These are phyloP conservation scores for Trypanosoma scelopori DNA, from an alignment of 208 protist genomes.

Conservation along the genomic window DNA sequence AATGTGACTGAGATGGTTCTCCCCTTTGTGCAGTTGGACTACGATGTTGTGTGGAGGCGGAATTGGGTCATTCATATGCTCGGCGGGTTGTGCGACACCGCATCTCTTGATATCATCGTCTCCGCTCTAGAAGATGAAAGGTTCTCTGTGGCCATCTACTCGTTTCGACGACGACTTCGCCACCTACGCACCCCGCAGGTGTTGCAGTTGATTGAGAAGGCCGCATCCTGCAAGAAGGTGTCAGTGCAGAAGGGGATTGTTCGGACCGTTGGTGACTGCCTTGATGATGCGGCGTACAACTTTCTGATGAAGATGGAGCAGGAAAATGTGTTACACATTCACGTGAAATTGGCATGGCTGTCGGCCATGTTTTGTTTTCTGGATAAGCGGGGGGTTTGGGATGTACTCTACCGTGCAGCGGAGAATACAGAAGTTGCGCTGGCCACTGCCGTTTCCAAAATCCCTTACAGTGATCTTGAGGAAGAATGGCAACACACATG, in stretches of 20 bases:
- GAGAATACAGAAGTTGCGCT: not conserved
- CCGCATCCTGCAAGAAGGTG: slow-evolving; percentile 13
- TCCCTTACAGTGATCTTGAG: not conserved
- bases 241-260: slow-evolving; percentile 18
- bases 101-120: slow-evolving; percentile 10
- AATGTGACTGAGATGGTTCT: slow-evolving; percentile 11
- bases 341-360: slow-evolving; percentile 20
- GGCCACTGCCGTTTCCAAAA: not conserved
- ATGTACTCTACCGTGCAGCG: slow-evolving; percentile 6
- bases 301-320: slow-evolving; percentile 11
- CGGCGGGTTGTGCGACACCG: slow-evolving; percentile 8
- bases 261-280: not conserved
- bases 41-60: not conserved
- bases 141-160: slow-evolving; percentile 8
- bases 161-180: slow-evolving; percentile 15
- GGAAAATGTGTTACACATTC: slow-evolving; percentile 3
- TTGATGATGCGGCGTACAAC: slow-evolving; percentile 6
- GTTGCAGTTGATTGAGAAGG: slow-evolving; percentile 7
- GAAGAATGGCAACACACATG: slow-evolving; percentile 15
- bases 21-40: not conserved
- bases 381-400: slow-evolving; percentile 20
- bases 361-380: slow-evolving; percentile 15
- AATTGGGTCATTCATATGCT: slow-evolving; percentile 7
- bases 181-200: slow-evolving; percentile 5
- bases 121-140: slow-evolving; percentile 6